Conservation (phyloP, 495 filamentous ascomycete genomes). For the Xylaria palmicola region DNA sequence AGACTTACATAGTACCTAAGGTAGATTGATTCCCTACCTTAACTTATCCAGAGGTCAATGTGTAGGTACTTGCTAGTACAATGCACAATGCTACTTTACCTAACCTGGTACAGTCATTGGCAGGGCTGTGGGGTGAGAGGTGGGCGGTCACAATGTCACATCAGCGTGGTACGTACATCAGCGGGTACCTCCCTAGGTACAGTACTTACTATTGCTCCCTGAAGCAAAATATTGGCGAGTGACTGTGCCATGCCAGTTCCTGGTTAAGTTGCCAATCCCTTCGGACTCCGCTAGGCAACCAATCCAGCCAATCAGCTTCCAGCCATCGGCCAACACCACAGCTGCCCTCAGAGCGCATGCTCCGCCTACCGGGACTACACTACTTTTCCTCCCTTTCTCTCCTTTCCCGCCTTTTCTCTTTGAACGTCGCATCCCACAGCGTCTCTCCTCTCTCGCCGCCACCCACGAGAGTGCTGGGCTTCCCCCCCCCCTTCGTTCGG, state of each 20-base stretch:
- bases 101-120: too few relatives aligned
- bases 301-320: not conserved
- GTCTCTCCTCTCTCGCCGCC: slow-evolving; percentile 25
- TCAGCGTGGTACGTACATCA: not conserved
- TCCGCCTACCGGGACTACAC: slow-evolving; percentile 9
- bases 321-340: not conserved
- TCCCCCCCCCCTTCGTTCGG: slow-evolving; percentile 22
- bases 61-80: too few relatives aligned
- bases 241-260: slow-evolving; percentile 6
- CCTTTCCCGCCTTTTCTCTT: slow-evolving; percentile 24
- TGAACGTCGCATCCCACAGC: slow-evolving; percentile 34
- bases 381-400: slow-evolving; percentile 23
- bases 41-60: too few relatives aligned
- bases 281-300: slow-evolving; percentile 4
- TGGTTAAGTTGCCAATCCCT: slow-evolving; percentile 10
- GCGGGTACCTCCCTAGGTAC: too few relatives aligned
- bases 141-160: not conserved
- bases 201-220: too few relatives aligned
- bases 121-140: not conserved
- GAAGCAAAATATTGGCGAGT: slow-evolving; percentile 1
- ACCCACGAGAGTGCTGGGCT: slow-evolving; percentile 26
- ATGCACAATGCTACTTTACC: too few relatives aligned
- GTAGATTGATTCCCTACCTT: too few relatives aligned
- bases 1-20: too few relatives aligned
- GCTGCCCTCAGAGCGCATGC: slow-evolving; percentile 19